These are phyloP conservation scores for Scheffersomyces amazonensis DNA, from an alignment of 805 yeast genomes.

Conservation along the genomic window DNA sequence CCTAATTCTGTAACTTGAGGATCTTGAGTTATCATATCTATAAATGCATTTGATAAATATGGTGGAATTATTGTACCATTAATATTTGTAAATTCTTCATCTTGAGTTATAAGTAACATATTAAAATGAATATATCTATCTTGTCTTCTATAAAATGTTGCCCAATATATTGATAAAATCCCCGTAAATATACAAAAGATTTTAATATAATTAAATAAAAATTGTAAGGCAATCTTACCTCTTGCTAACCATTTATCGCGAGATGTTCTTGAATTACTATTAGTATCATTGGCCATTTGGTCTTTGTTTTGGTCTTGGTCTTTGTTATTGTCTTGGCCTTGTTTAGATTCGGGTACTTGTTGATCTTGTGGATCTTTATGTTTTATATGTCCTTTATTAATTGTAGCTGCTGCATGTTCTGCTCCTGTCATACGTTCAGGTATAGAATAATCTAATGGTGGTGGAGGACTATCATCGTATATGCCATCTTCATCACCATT, in stretches of 20 bases:
- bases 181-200: conserved; percentile 22
- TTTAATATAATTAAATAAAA: conserved; percentile 9
- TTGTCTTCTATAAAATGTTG: conserved; percentile 25
- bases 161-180: conserved; percentile 37
- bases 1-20: conserved; percentile 11
- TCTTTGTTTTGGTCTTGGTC: too few relatives aligned
- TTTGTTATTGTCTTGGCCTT: too few relatives aligned
- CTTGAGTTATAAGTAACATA: conserved; percentile 30
- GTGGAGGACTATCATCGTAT: not conserved
- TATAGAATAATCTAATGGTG: not conserved
- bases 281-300: too few relatives aligned
- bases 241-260: not conserved
- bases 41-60: conserved; percentile 15
- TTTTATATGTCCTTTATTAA: not conserved
- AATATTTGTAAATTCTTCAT: conserved; percentile 12
- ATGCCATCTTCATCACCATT: not conserved
- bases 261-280: not conserved
- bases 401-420: conserved; percentile 5
- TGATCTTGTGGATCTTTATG: not conserved
- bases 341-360: not conserved
- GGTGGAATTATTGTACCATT: conserved; percentile 18
- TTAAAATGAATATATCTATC: conserved; percentile 23
- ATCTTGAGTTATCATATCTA: conserved; percentile 12
- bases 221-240: not conserved
- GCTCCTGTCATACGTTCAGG: conserved; percentile 5